Percentiles rank a stretch among this genome's conserved stretches.
These are phyloP conservation scores for Fusarium keratoplasticum DNA, from an alignment of 2,329 filamentous ascomycete genomes.

Conservation along the genomic window DNA sequence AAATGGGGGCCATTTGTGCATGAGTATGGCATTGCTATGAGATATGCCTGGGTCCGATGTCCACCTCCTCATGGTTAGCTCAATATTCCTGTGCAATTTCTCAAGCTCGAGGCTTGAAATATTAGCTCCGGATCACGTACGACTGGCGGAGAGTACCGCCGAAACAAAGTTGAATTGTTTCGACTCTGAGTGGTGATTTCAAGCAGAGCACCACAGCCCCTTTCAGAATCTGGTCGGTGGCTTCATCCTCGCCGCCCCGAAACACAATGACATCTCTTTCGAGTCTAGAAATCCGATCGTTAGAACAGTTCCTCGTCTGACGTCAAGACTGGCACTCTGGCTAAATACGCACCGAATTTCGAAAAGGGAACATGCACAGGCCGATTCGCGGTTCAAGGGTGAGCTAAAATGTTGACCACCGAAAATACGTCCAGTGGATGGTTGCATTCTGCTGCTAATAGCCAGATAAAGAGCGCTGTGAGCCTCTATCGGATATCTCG, in stretches of 20 bases:
- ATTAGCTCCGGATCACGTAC: slow-evolving; percentile 58
- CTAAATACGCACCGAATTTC: slow-evolving; percentile 62
- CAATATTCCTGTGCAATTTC: background rate
- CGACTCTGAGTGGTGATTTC: slow-evolving; percentile 73
- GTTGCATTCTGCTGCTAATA: slow-evolving; percentile 11
- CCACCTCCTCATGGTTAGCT: slow-evolving; percentile 53
- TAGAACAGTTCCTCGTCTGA: background rate
- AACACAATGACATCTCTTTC: slow-evolving; percentile 84
- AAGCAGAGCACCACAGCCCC: slow-evolving; percentile 80
- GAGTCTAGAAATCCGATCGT: slow-evolving; percentile 61
- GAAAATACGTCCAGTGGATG: background rate
- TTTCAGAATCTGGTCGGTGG: slow-evolving; percentile 77
- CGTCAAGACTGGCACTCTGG: background rate
- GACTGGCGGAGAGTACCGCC: slow-evolving; percentile 73
- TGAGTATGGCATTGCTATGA: slow-evolving; percentile 69
- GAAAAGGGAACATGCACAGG: slow-evolving; percentile 48
- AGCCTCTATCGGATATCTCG: background rate
- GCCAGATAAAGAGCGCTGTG: background rate
- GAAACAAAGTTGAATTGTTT: slow-evolving; percentile 77
- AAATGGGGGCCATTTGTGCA: slow-evolving; percentile 76
- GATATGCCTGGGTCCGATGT: slow-evolving; percentile 63
- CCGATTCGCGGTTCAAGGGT: background rate
- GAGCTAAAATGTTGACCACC: background rate
- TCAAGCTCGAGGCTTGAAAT: background rate
- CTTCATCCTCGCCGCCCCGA: slow-evolving; percentile 78